Evolutionary conservation across 306 rosid species (phyloP).

Genomic region (Pyrus bretschneideri): DNA sequence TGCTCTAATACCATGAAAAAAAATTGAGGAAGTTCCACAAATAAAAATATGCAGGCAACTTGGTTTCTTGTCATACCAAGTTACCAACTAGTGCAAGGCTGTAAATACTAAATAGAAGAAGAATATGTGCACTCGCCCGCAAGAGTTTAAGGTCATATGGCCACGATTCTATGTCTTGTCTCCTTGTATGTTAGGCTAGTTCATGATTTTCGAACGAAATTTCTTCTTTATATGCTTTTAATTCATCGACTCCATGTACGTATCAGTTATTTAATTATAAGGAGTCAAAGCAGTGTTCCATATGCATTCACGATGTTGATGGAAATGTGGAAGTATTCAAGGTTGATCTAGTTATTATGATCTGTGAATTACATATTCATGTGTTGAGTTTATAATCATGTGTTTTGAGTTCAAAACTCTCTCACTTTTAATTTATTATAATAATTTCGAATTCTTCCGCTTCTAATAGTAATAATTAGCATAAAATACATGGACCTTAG

Average conservation of each 20-base stretch:
- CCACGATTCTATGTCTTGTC: neutral
- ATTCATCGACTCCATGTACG: too few species aligned
- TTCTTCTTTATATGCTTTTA: too few species aligned
- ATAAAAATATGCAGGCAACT: neutral
- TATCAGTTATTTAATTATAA: too few species aligned
- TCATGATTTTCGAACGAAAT: neutral
- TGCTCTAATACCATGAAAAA: too few species aligned
- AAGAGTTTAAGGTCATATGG: neutral
- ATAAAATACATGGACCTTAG: neutral
- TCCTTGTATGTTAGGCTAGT: neutral
- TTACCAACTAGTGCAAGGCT: neutral
- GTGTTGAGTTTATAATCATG: neutral
- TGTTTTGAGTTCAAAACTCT: too few species aligned
- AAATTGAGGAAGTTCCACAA: too few species aligned
- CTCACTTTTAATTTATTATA: too few species aligned
- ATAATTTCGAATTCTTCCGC: too few species aligned
- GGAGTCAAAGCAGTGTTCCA: fast-evolving
- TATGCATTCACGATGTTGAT: neutral
- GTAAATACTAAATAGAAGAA: neutral
- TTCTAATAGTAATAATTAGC: too few species aligned
- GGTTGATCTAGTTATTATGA: neutral
- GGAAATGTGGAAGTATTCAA: neutral
- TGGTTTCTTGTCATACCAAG: neutral
- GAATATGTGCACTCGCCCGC: neutral
- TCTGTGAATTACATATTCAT: neutral